Evolutionary conservation across 805 yeast genomes (phyloP).

Genomic region (Pichia thaimueangensis): DNA sequence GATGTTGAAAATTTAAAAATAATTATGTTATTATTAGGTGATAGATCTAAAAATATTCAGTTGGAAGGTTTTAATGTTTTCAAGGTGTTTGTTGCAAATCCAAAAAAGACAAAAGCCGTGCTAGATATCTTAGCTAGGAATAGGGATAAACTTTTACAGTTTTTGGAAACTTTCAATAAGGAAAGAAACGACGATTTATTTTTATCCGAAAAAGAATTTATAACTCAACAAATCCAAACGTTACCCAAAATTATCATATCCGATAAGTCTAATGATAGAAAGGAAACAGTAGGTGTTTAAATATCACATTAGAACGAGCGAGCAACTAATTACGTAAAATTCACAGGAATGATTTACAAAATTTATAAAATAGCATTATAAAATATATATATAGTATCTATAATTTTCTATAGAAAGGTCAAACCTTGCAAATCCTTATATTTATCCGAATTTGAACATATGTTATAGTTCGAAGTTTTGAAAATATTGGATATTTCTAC

Average conservation of each 20-base stretch:
- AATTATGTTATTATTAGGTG: constrained; percentile 80
- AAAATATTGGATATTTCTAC: background rate
- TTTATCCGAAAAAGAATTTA: constrained; percentile 74
- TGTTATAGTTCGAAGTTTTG: too few relatives aligned
- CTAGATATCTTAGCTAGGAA: constrained; percentile 79
- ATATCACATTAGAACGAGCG: too few relatives aligned
- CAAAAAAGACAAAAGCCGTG: constrained; percentile 75
- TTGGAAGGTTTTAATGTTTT: constrained; percentile 88
- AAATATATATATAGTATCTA: background rate
- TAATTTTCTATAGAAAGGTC: background rate
- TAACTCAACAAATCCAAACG: constrained; percentile 65
- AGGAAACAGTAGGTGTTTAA: background rate
- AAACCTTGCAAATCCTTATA: constrained; percentile 4
- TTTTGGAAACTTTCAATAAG: constrained; percentile 59
- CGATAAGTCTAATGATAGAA: constrained; percentile 7
- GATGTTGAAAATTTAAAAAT: constrained; percentile 78
- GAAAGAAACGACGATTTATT: constrained; percentile 52
- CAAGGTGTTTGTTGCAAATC: constrained; percentile 95
- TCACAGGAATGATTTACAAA: background rate
- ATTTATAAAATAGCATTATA: too few relatives aligned
- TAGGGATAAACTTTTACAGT: constrained; percentile 65
- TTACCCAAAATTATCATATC: constrained; percentile 51
- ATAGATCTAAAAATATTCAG: constrained; percentile 84
- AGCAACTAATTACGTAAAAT: too few relatives aligned
- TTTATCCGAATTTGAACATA: too few relatives aligned